Evolutionary conservation across 768 basidiomycete genomes (phyloP).

Genomic region (Leucocoprinus sp.): DNA sequence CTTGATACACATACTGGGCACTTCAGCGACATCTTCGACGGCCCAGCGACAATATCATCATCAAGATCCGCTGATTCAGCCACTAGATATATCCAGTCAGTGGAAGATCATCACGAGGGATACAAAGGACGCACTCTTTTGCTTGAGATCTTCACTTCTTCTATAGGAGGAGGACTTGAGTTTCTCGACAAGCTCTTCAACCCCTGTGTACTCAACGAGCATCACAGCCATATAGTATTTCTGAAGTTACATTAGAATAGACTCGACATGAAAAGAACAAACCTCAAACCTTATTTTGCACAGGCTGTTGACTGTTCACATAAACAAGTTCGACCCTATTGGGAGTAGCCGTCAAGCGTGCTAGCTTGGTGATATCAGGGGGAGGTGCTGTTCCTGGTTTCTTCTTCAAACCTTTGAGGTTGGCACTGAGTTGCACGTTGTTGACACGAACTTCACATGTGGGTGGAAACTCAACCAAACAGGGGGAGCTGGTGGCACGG

Average conservation of each 20-base stretch:
- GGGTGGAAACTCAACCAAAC: constrained; percentile 84
- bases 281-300: constrained; percentile 54
- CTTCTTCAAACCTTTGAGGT: constrained; percentile 89
- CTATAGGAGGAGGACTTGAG: constrained; percentile 62
- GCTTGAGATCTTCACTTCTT: constrained; percentile 53
- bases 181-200: constrained; percentile 61
- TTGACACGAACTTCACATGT: constrained; percentile 91
- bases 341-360: constrained; percentile 29
- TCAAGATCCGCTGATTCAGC: constrained; percentile 53
- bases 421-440: constrained; percentile 55
- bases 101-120: background rate
- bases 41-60: constrained; percentile 87
- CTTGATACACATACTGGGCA: constrained; percentile 65
- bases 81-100: constrained; percentile 34
- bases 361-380: constrained; percentile 49
- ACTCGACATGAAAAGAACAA: constrained; percentile 1
- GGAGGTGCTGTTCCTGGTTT: constrained; percentile 93
- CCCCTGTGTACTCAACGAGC: constrained; percentile 71
- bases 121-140: constrained; percentile 46
- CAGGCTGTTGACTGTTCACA: constrained; percentile 79
- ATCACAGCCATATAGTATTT: constrained; percentile 83
- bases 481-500: constrained; percentile 37
- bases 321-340: constrained; percentile 86
- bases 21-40: constrained; percentile 85
- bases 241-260: constrained; percentile 28